Conservation (phyloP, 2,329 filamentous ascomycete genomes). For the Domatiomyces globalis region DNA sequence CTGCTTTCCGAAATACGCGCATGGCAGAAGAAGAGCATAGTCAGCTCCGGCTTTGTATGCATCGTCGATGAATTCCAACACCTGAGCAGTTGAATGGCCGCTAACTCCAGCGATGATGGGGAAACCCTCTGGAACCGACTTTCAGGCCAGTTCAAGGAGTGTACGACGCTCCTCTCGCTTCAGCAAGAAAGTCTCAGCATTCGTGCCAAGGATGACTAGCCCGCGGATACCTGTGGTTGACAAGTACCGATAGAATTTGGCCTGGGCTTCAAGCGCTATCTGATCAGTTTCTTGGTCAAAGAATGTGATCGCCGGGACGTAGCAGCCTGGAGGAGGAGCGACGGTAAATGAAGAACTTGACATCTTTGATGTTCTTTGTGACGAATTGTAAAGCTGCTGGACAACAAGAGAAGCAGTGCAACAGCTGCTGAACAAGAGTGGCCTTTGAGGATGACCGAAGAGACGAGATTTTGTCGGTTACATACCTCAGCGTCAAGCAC, state of each 20-base stretch:
- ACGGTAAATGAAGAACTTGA: too few species aligned
- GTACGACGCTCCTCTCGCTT: conserved; percentile 45
- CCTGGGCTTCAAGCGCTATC: too few species aligned
- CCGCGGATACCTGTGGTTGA: conserved; percentile 42
- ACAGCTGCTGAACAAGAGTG: too few species aligned
- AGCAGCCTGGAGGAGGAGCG: too few species aligned
- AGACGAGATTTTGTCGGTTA: too few species aligned
- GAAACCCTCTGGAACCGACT: conserved; percentile 38
- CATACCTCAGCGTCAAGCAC: too few species aligned
- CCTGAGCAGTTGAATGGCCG: conserved; percentile 51
- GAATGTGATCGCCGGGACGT: conserved; percentile 41
- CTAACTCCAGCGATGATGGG: conserved; percentile 51
- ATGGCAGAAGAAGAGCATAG: conserved; percentile 47
- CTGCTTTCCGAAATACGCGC: conserved; percentile 50
- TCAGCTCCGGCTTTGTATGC: conserved; percentile 47
- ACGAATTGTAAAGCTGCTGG: too few species aligned
- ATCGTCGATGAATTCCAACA: conserved; percentile 45
- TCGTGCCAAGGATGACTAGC: conserved; percentile 42
- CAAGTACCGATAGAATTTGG: too few species aligned
- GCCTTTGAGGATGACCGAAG: too few species aligned
- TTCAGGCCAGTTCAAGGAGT: conserved; percentile 43
- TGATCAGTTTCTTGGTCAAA: conserved; percentile 35
- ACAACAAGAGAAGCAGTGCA: too few species aligned
- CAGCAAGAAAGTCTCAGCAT: conserved; percentile 43
- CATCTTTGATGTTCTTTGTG: too few species aligned